phyloP scores from a whole-genome alignment of 1,284 basidiomycete species.

The Somion occarium region DNA sequence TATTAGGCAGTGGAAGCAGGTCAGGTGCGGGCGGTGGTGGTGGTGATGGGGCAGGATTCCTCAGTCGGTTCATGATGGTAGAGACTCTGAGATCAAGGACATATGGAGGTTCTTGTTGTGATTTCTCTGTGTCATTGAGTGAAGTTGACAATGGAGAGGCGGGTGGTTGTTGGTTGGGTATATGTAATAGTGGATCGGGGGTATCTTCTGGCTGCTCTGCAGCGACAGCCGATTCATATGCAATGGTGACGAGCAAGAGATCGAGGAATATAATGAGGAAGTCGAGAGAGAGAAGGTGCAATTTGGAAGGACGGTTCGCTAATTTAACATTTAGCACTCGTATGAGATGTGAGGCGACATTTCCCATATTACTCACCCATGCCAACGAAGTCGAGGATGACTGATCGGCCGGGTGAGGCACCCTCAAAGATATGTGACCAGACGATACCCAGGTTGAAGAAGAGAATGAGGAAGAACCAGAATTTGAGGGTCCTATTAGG shows the following conservation, averaged over 20 bases:
- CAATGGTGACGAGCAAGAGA: slow-evolving; percentile 55
- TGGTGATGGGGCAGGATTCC: slow-evolving; percentile 44
- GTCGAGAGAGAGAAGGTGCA: slow-evolving; percentile 62
- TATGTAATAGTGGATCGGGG: slow-evolving; percentile 27
- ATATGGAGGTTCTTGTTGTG: slow-evolving; percentile 32
- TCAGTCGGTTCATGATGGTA: slow-evolving; percentile 48
- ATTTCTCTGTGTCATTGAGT: slow-evolving; percentile 17
- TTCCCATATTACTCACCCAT: slow-evolving; percentile 46
- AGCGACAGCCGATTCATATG: slow-evolving; percentile 52
- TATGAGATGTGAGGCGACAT: slow-evolving; percentile 7
- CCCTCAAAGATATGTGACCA: slow-evolving; percentile 55
- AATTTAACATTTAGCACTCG: slow-evolving; percentile 3
- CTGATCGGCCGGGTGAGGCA: slow-evolving; percentile 45
- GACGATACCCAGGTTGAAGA: slow-evolving; percentile 54
- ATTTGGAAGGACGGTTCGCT: slow-evolving; percentile 58
- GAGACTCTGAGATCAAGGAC: slow-evolving; percentile 57
- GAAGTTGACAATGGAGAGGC: slow-evolving; percentile 25
- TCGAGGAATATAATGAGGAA: slow-evolving; percentile 61
- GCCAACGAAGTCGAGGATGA: slow-evolving; percentile 75
- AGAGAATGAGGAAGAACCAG: slow-evolving; percentile 53
- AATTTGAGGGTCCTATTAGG: slow-evolving; percentile 55
- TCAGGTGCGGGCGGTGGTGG: slow-evolving; percentile 28
- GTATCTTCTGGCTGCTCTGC: slow-evolving; percentile 26
- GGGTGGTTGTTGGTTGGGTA: slow-evolving; percentile 12
- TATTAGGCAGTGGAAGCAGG: slow-evolving; percentile 57